Conservation (phyloP, 345 rosid genomes). For the Gossypium australe region DNA sequence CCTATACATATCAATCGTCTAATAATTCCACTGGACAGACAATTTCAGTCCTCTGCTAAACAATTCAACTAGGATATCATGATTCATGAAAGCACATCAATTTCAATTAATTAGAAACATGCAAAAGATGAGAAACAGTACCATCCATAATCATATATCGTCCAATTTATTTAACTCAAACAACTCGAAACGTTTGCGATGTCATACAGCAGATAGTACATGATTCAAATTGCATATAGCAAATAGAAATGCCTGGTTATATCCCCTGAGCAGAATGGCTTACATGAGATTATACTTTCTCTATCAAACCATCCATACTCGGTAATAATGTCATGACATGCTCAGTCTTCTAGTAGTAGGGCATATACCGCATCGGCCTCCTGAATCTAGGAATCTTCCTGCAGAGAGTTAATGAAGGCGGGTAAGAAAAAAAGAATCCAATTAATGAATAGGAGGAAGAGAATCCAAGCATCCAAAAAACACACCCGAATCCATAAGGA, state of each 20-base stretch:
- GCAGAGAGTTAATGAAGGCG: constrained; percentile 21
- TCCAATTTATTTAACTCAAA: not conserved
- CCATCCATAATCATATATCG: not conserved
- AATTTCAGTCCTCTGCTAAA: no score
- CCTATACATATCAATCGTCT: no score
- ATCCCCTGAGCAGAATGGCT: not conserved
- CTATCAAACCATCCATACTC: not conserved
- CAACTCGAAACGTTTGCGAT: not conserved
- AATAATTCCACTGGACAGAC: no score
- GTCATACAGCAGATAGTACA: not conserved
- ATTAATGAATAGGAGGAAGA: not conserved
- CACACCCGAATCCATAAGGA: constrained; percentile 91
- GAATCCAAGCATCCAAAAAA: not conserved
- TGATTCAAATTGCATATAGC: not conserved
- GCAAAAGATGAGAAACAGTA: not conserved
- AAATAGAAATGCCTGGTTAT: not conserved
- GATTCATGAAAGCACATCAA: not conserved
- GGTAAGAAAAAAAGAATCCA: not conserved
- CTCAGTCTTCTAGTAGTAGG: constrained; percentile 54
- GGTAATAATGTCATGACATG: not conserved
- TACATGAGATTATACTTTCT: not conserved
- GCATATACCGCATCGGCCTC: constrained; percentile 88
- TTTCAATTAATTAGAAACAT: not conserved
- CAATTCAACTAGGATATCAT: not conserved
- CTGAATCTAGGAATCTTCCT: constrained; percentile 90